Evolutionary conservation across 2,329 filamentous ascomycete species (phyloP).

Genomic region (Xylaria hypoxylon): DNA sequence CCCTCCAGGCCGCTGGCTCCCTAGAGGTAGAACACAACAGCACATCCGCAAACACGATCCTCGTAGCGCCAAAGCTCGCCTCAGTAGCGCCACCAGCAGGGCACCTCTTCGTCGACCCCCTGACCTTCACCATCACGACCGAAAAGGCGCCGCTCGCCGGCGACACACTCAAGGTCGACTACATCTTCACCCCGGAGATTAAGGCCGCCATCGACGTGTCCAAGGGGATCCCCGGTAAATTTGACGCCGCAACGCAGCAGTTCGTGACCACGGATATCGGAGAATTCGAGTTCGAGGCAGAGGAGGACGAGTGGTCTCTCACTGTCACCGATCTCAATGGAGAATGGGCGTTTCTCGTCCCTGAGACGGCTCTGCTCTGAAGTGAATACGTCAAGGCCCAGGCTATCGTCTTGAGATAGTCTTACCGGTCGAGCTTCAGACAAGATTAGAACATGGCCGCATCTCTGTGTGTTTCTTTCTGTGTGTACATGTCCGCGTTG

Average conservation of each 20-base stretch:
- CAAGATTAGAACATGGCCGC: neutral
- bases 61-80: neutral
- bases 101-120: conserved; percentile 5
- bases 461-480: too few species aligned
- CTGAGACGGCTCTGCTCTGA: neutral
- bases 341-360: conserved; percentile 2
- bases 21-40: conserved; percentile 11
- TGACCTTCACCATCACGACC: conserved; percentile 12
- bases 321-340: conserved; percentile 7
- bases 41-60: neutral
- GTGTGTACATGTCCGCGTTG: neutral
- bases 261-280: conserved; percentile 1
- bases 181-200: conserved; percentile 3
- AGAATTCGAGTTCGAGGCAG: conserved; percentile 9
- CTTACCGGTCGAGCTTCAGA: neutral
- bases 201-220: conserved; percentile 11
- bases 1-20: conserved; percentile 1
- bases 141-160: neutral
- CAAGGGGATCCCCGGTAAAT: neutral
- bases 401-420: too few species aligned
- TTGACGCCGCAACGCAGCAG: neutral
- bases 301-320: conserved; percentile 12
- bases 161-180: conserved; percentile 14
- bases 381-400: neutral
- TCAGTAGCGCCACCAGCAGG: neutral